Evolutionary conservation across 1,284 basidiomycete genomes (phyloP).

Genomic region (Boletus sp.): DNA sequence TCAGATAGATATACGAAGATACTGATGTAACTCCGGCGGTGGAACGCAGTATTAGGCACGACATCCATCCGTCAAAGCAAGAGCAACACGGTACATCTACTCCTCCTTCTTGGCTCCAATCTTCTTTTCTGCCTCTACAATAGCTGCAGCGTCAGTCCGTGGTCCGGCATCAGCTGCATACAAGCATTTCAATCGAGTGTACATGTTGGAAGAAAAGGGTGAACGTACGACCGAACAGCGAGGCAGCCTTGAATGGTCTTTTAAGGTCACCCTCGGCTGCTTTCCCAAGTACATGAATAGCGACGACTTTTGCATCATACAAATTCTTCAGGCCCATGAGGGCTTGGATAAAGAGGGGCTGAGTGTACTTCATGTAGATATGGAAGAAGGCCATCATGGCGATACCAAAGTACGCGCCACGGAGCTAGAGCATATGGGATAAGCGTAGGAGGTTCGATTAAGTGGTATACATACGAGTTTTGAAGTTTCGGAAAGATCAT

Average conservation of each 20-base stretch:
- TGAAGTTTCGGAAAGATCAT: conserved; percentile 85
- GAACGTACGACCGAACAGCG: conserved; percentile 68
- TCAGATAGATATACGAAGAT: conserved; percentile 22
- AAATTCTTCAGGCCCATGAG: conserved; percentile 88
- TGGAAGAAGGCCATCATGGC: conserved; percentile 92
- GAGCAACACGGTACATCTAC: conserved; percentile 33
- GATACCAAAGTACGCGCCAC: conserved; percentile 74
- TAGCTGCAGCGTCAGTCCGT: conserved; percentile 80
- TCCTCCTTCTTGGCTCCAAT: conserved; percentile 79
- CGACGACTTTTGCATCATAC: conserved; percentile 81
- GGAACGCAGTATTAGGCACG: conserved; percentile 10
- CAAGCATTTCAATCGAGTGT: neutral
- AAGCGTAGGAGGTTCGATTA: neutral
- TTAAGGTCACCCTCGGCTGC: conserved; percentile 84
- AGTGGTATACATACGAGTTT: conserved; percentile 67
- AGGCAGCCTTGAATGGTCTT: conserved; percentile 84
- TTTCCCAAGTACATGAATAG: conserved; percentile 76
- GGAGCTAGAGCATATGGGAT: conserved; percentile 44
- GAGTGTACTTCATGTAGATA: conserved; percentile 85
- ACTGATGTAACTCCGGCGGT: neutral
- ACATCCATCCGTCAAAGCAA: conserved; percentile 23
- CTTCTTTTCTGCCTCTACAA: conserved; percentile 86
- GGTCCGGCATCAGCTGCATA: conserved; percentile 51
- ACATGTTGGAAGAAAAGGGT: neutral
- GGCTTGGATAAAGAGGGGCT: conserved; percentile 88